phyloP scores from a whole-genome alignment of 2,329 filamentous ascomycete species.

The Emergomyces orientalis region DNA sequence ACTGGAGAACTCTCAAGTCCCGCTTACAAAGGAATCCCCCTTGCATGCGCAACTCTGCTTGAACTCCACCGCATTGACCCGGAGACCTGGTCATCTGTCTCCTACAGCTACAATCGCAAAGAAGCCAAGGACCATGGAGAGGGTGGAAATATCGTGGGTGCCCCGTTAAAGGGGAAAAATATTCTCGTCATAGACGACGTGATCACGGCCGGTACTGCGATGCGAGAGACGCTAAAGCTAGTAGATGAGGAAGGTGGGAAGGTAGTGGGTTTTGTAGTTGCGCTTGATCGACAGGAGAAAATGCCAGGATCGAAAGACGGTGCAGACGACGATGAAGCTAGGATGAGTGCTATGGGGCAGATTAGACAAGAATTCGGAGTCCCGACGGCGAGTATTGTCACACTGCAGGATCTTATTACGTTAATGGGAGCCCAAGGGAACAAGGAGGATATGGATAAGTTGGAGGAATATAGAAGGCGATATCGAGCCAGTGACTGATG shows the following conservation, averaged over 20 bases:
- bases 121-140: conserved; percentile 95
- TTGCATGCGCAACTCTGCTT: conserved; percentile 68
- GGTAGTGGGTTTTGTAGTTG: conserved; percentile 79
- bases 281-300: conserved; percentile 60
- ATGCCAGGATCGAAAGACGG: conserved; percentile 62
- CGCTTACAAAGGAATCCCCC: conserved; percentile 93
- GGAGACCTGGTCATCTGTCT: conserved; percentile 57
- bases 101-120: conserved; percentile 91
- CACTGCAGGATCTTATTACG: conserved; percentile 70
- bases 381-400: conserved; percentile 46
- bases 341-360: conserved; percentile 7
- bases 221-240: conserved; percentile 83
- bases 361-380: conserved; percentile 5
- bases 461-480: conserved; percentile 60
- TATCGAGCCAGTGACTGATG: conserved; percentile 28
- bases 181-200: conserved; percentile 94
- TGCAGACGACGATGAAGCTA: conserved; percentile 68
- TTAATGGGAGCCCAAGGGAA: conserved; percentile 55
- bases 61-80: conserved; percentile 62
- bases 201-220: conserved; percentile 88
- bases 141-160: conserved; percentile 85
- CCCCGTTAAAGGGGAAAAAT: conserved; percentile 70
- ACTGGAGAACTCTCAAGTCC: conserved; percentile 39
- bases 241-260: conserved; percentile 77
- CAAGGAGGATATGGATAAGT: conserved; percentile 53